Conservation (phyloP, 306 rosid species). For the Glycine soja region DNA sequence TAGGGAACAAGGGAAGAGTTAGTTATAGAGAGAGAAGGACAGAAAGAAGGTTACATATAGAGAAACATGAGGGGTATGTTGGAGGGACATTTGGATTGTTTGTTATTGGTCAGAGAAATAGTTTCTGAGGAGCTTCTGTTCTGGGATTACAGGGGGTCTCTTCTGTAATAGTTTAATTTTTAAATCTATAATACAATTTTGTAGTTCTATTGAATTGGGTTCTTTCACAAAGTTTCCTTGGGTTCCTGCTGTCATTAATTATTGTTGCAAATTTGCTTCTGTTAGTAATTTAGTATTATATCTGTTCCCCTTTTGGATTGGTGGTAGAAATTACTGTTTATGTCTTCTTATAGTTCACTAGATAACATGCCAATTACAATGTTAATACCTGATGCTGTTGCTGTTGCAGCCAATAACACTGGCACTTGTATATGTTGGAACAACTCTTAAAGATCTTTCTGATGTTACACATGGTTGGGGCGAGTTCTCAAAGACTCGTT, state of each 20-base stretch:
- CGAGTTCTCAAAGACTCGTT: slow-evolving; percentile 82
- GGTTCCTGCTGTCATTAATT: background rate
- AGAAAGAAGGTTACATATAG: too few relatives aligned
- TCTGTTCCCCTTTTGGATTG: background rate
- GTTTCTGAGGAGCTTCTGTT: too few relatives aligned
- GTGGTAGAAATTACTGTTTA: background rate
- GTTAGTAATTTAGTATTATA: background rate
- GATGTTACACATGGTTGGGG: slow-evolving; percentile 97
- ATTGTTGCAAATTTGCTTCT: background rate
- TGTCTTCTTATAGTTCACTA: background rate
- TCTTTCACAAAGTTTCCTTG: background rate
- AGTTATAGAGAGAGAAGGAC: too few relatives aligned
- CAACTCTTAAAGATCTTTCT: slow-evolving; percentile 95
- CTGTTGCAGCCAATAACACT: slow-evolving; percentile 87
- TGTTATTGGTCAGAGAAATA: too few relatives aligned
- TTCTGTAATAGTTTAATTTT: too few relatives aligned
- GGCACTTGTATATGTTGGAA: slow-evolving; percentile 87
- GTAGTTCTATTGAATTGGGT: too few relatives aligned
- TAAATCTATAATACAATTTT: too few relatives aligned
- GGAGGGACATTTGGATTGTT: too few relatives aligned
- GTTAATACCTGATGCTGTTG: slow-evolving; percentile 39
- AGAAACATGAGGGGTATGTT: too few relatives aligned
- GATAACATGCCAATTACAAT: slow-evolving; percentile 18
- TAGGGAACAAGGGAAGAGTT: too few relatives aligned
- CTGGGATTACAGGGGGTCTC: too few relatives aligned